phyloP scores from a whole-genome alignment of 139 green algal genomes.

The Zygnema cylindricum region DNA sequence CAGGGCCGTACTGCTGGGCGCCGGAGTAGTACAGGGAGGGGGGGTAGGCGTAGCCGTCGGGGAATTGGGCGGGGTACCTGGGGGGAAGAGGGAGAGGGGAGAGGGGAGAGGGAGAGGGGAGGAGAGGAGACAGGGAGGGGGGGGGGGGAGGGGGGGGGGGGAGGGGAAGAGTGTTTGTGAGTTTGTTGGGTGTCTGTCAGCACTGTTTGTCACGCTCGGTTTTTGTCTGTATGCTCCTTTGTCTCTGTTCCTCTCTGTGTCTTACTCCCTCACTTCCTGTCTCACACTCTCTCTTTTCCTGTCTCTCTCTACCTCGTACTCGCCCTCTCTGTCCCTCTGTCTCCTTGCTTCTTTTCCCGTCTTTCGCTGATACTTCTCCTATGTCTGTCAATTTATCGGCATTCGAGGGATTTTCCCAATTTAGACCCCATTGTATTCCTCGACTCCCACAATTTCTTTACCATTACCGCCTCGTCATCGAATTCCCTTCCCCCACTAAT shows the following conservation, averaged over 20 bases:
- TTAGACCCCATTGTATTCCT: no score
- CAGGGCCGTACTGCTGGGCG: neutral
- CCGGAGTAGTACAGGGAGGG: neutral
- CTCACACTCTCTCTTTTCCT: conserved; percentile 22
- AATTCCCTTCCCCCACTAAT: no score
- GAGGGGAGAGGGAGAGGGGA: neutral
- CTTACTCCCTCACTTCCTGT: conserved; percentile 45
- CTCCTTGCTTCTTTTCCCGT: neutral
- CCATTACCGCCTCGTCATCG: no score
- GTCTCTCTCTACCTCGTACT: neutral
- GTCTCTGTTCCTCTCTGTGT: neutral
- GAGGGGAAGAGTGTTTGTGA: neutral
- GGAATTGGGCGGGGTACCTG: neutral
- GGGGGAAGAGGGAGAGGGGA: neutral
- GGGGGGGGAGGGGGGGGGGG: neutral
- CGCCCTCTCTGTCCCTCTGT: neutral
- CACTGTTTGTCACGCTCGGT: conserved; percentile 1
- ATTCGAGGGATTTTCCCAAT: no score
- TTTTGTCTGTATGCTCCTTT: neutral
- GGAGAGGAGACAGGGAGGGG: neutral
- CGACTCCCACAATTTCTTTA: no score
- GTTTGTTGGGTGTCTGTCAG: neutral
- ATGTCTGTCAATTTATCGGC: no score
- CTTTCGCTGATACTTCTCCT: no score
- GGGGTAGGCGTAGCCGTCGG: neutral